Evolutionary conservation across 345 rosid genomes (phyloP).

Genomic region (Salix caprea): DNA sequence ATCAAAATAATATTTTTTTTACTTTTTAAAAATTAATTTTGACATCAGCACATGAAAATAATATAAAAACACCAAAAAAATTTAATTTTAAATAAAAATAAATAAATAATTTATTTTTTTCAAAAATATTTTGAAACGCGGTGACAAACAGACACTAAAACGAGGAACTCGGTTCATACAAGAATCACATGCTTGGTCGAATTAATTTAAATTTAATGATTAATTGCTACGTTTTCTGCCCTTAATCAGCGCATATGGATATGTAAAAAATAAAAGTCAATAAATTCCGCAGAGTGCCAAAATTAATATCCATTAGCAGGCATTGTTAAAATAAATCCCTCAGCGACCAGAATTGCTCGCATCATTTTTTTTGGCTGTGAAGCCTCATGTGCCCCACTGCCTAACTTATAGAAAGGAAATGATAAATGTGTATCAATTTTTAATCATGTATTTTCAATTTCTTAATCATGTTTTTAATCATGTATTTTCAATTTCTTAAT

Average conservation of each 20-base stretch:
- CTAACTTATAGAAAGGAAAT: neutral
- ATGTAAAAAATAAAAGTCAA: neutral
- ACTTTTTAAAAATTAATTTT: too few species aligned
- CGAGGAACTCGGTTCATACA: neutral
- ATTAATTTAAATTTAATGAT: neutral
- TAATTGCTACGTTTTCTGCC: neutral
- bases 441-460: neutral
- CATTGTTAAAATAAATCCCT: neutral
- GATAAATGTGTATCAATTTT: neutral
- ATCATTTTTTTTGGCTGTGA: neutral
- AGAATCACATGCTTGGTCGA: neutral
- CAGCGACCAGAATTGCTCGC: neutral
- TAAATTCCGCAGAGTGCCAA: neutral
- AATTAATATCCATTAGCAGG: neutral
- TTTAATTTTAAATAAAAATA: too few species aligned
- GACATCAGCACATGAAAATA: too few species aligned
- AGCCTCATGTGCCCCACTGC: neutral
- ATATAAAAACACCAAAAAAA: too few species aligned
- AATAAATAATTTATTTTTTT: too few species aligned
- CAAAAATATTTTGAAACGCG: fast-evolving
- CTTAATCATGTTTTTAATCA: too few species aligned
- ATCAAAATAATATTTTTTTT: too few species aligned
- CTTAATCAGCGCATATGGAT: neutral
- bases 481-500: too few species aligned
- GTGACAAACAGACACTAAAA: too few species aligned